phyloP scores from a whole-genome alignment of 371 early-diverging fungal species.

The Actinomortierella ambigua region DNA sequence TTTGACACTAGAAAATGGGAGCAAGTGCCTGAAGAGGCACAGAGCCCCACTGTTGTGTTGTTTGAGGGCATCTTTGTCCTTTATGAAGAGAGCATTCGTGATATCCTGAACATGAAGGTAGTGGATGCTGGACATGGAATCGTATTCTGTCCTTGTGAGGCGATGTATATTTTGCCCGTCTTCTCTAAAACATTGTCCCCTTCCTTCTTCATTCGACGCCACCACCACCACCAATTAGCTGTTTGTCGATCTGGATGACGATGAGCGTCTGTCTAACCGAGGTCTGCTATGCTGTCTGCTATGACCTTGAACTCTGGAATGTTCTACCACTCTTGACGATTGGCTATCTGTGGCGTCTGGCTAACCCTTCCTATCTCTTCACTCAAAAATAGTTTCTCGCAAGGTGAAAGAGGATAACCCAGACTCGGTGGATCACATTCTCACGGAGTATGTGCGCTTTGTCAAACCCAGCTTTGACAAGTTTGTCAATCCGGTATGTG shows the following conservation, averaged over 20 bases:
- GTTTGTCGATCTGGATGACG: constrained; percentile 73
- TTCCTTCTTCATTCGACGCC: too few relatives aligned
- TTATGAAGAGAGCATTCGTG: constrained; percentile 78
- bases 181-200: too few relatives aligned
- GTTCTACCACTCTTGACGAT: background rate
- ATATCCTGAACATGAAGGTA: constrained; percentile 90
- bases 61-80: constrained; percentile 94
- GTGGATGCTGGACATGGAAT: constrained; percentile 44
- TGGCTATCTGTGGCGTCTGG: background rate
- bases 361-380: background rate
- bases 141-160: constrained; percentile 55
- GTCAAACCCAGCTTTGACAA: constrained; percentile 90
- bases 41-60: constrained; percentile 77
- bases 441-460: constrained; percentile 73
- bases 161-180: too few relatives aligned
- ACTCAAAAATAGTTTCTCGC: constrained; percentile 17
- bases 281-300: constrained; percentile 15
- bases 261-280: constrained; percentile 64
- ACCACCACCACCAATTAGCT: constrained; percentile 37
- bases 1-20: constrained; percentile 22
- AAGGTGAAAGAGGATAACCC: constrained; percentile 33
- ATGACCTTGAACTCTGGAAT: background rate
- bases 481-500: constrained; percentile 75
- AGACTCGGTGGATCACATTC: constrained; percentile 55
- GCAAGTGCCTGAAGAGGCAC: constrained; percentile 24